phyloP scores from a whole-genome alignment of 164 flowering plant species.

The Tetracentron sinense region DNA sequence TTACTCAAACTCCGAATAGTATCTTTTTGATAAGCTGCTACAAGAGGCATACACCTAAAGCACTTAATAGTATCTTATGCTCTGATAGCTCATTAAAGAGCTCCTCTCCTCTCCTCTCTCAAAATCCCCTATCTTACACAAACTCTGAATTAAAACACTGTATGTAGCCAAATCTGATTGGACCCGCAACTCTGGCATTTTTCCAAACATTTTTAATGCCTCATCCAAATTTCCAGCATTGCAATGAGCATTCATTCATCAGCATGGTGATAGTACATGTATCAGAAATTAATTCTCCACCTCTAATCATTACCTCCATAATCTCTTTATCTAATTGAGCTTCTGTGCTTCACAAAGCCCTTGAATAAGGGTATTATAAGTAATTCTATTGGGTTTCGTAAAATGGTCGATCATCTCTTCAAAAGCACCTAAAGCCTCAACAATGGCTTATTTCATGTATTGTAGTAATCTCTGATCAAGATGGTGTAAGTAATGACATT shows the following conservation, averaged over 20 bases:
- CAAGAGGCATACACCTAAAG: conserved; percentile 52
- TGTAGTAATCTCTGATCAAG: conserved; percentile 76
- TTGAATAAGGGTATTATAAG: conserved; percentile 67
- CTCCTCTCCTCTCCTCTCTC: conserved; percentile 57
- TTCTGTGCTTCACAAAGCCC: conserved; percentile 65
- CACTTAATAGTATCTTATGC: conserved; percentile 44
- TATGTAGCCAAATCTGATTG: conserved; percentile 70
- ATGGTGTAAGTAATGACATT: conserved; percentile 76
- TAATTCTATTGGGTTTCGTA: conserved; percentile 44
- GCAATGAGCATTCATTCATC: conserved; percentile 66
- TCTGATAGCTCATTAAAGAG: conserved; percentile 53
- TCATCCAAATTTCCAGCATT: conserved; percentile 46
- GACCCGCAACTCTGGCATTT: conserved; percentile 44
- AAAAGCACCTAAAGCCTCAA: conserved; percentile 48
- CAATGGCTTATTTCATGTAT: conserved; percentile 44
- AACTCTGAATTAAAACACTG: conserved; percentile 56
- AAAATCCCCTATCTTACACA: conserved; percentile 49
- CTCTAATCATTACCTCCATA: conserved; percentile 32
- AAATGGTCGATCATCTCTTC: conserved; percentile 54
- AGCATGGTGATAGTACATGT: conserved; percentile 77
- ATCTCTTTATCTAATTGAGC: conserved; percentile 63
- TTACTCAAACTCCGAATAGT: too few species aligned
- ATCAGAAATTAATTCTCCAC: conserved; percentile 59
- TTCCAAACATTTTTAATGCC: conserved; percentile 48
- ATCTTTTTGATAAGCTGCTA: conserved; percentile 73